Conservation (phyloP, 495 filamentous ascomycete genomes). For the Aspergillus leporis region DNA sequence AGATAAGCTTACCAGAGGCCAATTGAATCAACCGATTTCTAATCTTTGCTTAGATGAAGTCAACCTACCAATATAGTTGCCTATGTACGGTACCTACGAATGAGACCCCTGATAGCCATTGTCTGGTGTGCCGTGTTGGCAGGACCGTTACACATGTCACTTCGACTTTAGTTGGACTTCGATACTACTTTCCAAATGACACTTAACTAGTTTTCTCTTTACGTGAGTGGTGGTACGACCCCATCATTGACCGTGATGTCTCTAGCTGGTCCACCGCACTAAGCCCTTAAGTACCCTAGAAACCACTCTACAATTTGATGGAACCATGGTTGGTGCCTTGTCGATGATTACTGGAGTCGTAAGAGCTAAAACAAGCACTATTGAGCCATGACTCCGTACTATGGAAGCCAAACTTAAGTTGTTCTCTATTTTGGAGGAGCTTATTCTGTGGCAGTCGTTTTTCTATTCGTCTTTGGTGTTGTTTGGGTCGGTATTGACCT, state of each 20-base stretch:
- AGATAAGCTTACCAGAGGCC: background rate
- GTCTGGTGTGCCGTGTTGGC: too few relatives aligned
- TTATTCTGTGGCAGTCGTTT: background rate
- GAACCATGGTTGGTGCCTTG: slow-evolving; percentile 25
- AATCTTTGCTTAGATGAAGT: background rate
- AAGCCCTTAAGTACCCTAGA: background rate
- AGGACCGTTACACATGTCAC: background rate
- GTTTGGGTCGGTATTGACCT: background rate
- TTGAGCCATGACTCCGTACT: background rate
- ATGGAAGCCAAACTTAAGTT: slow-evolving; percentile 6
- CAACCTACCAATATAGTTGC: too few relatives aligned
- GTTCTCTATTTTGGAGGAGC: background rate
- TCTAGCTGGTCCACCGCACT: slow-evolving; percentile 6
- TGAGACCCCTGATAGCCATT: background rate
- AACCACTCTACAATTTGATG: slow-evolving; percentile 10
- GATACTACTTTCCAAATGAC: background rate
- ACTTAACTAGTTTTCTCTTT: background rate
- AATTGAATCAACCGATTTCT: background rate
- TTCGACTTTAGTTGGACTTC: background rate
- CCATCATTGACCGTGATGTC: background rate
- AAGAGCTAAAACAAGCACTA: slow-evolving; percentile 6
- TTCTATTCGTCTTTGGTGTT: background rate
- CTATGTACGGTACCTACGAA: too few relatives aligned
- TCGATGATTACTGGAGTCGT: slow-evolving; percentile 31
- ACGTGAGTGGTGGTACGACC: background rate